phyloP scores from a whole-genome alignment of 23 red algal genomes.

The Agarophyton chilense region DNA sequence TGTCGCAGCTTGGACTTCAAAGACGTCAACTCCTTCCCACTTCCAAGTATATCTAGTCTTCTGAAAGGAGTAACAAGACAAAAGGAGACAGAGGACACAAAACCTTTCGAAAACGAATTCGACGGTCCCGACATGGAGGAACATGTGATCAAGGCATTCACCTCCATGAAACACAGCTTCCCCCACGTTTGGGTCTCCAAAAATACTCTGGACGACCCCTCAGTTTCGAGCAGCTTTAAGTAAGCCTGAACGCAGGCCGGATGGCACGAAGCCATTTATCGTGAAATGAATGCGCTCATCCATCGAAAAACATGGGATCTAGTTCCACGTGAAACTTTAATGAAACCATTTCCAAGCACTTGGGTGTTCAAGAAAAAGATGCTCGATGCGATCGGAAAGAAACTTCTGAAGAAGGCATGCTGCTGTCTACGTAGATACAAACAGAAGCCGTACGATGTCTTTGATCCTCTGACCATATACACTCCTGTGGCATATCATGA shows the following conservation, averaged over 20 bases:
- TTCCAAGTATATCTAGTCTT: no score
- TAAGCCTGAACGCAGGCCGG: background rate
- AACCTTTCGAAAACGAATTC: background rate
- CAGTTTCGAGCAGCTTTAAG: background rate
- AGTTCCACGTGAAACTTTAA: no score
- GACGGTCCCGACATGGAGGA: background rate
- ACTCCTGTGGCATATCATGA: background rate
- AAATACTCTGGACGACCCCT: background rate
- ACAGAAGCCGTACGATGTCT: no score
- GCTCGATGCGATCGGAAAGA: background rate
- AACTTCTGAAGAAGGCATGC: no score
- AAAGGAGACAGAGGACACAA: background rate
- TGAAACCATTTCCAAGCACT: background rate
- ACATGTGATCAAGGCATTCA: background rate
- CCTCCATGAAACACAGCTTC: background rate
- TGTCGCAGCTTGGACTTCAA: no score
- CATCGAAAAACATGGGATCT: no score
- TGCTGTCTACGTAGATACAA: no score
- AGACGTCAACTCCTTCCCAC: no score
- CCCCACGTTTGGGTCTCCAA: background rate
- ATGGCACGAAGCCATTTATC: constrained; percentile 8
- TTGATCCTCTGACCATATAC: no score
- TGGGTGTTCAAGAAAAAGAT: constrained; percentile 30
- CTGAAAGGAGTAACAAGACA: no score
- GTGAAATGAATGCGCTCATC: no score